Base-by-base conservation (phyloP, 257 asterid species). In the Nicotiana tabacum region DNA sequence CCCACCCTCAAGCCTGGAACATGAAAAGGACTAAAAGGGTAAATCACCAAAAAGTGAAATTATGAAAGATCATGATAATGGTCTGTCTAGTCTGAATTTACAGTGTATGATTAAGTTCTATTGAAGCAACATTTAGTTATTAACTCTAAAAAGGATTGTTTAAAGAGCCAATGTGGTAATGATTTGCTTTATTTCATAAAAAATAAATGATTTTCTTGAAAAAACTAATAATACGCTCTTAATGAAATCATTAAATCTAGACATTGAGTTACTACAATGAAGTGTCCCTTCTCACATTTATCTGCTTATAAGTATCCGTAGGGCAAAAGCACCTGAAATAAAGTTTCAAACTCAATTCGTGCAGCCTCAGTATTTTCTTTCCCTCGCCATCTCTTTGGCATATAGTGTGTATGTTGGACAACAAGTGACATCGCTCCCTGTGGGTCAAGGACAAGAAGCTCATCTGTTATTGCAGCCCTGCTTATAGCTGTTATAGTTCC, bases 381-480 rank as follows among this genome's bases (percentile, higher is more conserved):
- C 68, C 91, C 96, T 68, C 99, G 98, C 99, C 99, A 96, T 84
- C 92, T 89, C 89, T 93, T 96, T 24, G 99, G 99, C 99, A 93
- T 96, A 87, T 90, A 89, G 72, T 96, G 99, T 6, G 98, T 91
- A 82, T 94, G 94, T 83, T 92, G 98, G 72, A 94, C 97, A 76
- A 91, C 96, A 58, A 87, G 91, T 69, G 98, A 91, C 94, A 96
- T 93, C 32, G 89, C 83, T 76, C 97, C 98, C 84, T 90, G 97
- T 3, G 98, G 97, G 82, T 94, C 97, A 77, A 91, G 92, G 76
- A 94, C 94, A 48, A 93, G 96, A 87, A 94, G 93, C 87, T 94
- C 98, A 70, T 91, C 98, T 65, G 81, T 82, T 84, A 92, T 83
- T 43, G 95, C 96, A 76, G 98, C 98, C 60, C 99, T 89, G 92